Evolutionary conservation across 2,329 filamentous ascomycete species (phyloP).

Genomic region (Epichloe bromicola): DNA sequence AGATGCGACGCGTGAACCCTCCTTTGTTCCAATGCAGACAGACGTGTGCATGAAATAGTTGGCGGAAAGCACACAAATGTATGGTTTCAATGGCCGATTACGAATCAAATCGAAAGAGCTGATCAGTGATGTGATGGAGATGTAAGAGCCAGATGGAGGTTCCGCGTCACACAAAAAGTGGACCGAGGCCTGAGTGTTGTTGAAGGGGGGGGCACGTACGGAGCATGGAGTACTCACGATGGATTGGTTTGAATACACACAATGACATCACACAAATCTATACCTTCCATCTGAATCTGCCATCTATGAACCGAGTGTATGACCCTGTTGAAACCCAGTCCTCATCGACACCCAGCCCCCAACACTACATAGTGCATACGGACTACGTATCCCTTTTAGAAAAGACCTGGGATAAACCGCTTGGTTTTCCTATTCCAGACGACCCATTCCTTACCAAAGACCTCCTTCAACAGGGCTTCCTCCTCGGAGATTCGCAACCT

Average conservation of each 20-base stretch:
- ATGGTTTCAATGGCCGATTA: not conserved
- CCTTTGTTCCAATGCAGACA: not conserved
- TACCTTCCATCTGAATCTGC: too few relatives aligned
- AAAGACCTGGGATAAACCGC: conserved; percentile 30
- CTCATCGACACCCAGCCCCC: not conserved
- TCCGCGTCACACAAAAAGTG: not conserved
- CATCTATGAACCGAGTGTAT: too few relatives aligned
- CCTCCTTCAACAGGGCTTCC: conserved; percentile 33
- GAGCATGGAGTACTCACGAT: too few relatives aligned
- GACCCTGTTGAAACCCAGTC: too few relatives aligned
- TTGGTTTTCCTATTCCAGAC: conserved; percentile 33
- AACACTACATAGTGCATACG: not conserved
- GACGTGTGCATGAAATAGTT: not conserved
- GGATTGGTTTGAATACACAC: too few relatives aligned
- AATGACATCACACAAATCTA: too few relatives aligned
- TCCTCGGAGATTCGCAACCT: conserved; percentile 30
- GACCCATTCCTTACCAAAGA: conserved; percentile 36
- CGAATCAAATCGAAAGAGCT: not conserved
- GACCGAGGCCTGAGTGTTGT: not conserved
- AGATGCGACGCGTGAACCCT: not conserved
- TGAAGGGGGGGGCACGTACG: not conserved
- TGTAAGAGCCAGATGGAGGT: not conserved
- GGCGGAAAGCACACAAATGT: not conserved
- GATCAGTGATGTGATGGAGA: not conserved
- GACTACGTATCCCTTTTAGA: not conserved